Conservation (phyloP, 148 eudicot species). For the Simmondsia chinensis region DNA sequence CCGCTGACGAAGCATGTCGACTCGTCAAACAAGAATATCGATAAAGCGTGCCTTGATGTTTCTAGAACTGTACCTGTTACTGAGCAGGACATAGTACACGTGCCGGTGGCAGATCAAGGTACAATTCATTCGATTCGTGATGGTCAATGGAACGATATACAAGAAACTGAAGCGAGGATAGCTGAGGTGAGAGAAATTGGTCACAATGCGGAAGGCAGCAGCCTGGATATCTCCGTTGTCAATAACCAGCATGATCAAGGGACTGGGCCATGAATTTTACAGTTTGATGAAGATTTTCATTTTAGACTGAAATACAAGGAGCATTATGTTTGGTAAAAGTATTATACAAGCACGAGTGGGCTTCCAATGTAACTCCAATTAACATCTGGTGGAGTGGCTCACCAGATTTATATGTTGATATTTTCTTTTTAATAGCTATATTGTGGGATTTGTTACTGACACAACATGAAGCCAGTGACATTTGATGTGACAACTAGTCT, state of each 20-base stretch:
- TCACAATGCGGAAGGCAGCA: conserved; percentile 40
- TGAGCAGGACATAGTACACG: conserved; percentile 31
- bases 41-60: conserved; percentile 78
- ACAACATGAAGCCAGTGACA: too few species aligned
- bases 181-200: conserved; percentile 87
- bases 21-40: conserved; percentile 78
- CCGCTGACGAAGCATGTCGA: conserved; percentile 82
- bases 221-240: conserved; percentile 77
- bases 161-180: conserved; percentile 72
- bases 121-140: conserved; percentile 40
- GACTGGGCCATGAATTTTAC: too few species aligned
- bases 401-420: too few species aligned
- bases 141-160: conserved; percentile 87
- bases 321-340: too few species aligned
- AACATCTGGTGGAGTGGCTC: too few species aligned
- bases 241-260: conserved; percentile 38
- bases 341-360: too few species aligned
- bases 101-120: conserved; percentile 34
- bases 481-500: too few species aligned
- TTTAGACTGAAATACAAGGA: too few species aligned
- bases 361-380: too few species aligned
- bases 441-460: too few species aligned
- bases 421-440: too few species aligned
- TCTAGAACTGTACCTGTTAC: conserved; percentile 48
- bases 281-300: too few species aligned